A percentile compares a stretch with the other conserved stretches of the same genome.
These are phyloP conservation scores for Vigna mungo DNA, from an alignment of 306 rosid genomes.

Conservation along the genomic window DNA sequence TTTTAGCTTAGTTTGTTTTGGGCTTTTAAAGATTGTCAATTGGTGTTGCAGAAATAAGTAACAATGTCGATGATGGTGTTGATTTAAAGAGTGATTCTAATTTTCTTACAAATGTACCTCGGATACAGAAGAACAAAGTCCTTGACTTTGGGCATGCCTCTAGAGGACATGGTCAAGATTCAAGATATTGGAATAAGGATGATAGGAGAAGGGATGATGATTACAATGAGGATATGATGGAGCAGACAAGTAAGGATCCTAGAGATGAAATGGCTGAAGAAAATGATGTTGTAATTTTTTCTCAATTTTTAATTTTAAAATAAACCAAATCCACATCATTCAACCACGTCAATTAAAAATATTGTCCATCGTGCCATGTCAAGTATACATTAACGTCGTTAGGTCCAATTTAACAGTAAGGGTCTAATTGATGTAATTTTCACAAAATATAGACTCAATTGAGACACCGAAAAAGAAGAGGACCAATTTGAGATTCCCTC, in stretches of 20 bases:
- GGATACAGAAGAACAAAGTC: slow-evolving; percentile 68
- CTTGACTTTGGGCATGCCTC: slow-evolving; percentile 79
- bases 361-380: no score
- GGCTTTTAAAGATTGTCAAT: slow-evolving; percentile 30
- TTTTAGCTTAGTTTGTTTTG: slow-evolving; percentile 32
- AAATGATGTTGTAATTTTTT: slow-evolving; percentile 35
- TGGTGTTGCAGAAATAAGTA: slow-evolving; percentile 61
- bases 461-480: no score
- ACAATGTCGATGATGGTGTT: slow-evolving; percentile 57
- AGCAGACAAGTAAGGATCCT: slow-evolving; percentile 45
- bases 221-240: slow-evolving; percentile 73
- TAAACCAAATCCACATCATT: no score
- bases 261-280: slow-evolving; percentile 44
- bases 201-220: slow-evolving; percentile 95
- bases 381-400: no score
- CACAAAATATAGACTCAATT: no score
- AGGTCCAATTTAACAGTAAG: no score
- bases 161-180: slow-evolving; percentile 81
- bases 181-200: slow-evolving; percentile 97
- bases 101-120: slow-evolving; percentile 84
- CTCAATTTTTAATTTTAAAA: no score
- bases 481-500: no score
- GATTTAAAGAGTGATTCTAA: slow-evolving; percentile 69
- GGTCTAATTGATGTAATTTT: no score
- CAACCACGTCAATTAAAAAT: no score